phyloP scores from a whole-genome alignment of 371 early-diverging fungal genomes.

The Encephalitozoon intestinalis region DNA sequence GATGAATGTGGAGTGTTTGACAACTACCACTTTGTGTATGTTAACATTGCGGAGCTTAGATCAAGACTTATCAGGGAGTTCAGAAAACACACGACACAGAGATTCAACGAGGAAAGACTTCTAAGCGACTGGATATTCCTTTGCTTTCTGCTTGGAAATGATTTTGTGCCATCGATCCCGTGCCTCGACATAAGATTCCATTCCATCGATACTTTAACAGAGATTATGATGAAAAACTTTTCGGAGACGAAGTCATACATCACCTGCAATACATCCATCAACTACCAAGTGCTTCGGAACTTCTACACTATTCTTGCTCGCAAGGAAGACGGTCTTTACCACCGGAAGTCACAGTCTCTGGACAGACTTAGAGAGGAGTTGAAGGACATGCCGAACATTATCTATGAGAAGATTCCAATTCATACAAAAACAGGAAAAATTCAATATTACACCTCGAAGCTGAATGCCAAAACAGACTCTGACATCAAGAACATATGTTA shows the following conservation, averaged over 20 bases:
- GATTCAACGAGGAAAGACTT: constrained; percentile 66
- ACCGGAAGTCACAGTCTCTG: constrained; percentile 34
- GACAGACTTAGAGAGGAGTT: constrained; percentile 3
- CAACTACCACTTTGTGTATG: constrained; percentile 44
- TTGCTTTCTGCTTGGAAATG: constrained; percentile 98
- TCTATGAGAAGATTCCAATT: constrained; percentile 41
- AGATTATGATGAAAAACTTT: constrained; percentile 31
- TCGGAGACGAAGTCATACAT: constrained; percentile 35
- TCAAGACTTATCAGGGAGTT: constrained; percentile 34
- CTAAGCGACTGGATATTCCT: constrained; percentile 96
- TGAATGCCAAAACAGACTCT: constrained; percentile 40
- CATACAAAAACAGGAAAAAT: constrained; percentile 37
- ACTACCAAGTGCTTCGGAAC: constrained; percentile 41
- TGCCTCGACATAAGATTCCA: constrained; percentile 89
- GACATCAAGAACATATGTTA: constrained; percentile 63
- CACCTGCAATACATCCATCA: constrained; percentile 41
- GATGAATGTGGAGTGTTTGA: constrained; percentile 63
- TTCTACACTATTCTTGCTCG: constrained; percentile 41
- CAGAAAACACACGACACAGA: constrained; percentile 6
- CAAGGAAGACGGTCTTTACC: constrained; percentile 49
- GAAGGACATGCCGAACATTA: background rate
- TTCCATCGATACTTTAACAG: constrained; percentile 70
- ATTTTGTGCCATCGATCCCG: constrained; percentile 94
- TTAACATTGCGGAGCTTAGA: constrained; percentile 48
- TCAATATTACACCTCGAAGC: constrained; percentile 53